Evolutionary conservation across 331 rosid species (phyloP).

Genomic region (Prunus yedoensis): DNA sequence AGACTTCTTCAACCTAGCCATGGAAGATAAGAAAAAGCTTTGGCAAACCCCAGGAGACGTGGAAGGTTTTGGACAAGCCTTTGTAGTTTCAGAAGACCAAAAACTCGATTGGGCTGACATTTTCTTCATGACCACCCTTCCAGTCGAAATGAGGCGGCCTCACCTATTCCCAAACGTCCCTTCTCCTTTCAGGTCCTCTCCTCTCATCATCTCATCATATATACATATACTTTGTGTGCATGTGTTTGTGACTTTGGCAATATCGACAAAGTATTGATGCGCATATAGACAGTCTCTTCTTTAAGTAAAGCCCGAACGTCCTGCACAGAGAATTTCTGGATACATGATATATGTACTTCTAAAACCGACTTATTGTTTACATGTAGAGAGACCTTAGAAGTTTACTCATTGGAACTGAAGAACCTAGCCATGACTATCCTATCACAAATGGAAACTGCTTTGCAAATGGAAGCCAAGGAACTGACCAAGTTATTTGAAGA

Average conservation of each 20-base stretch:
- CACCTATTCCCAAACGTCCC: conserved; percentile 25
- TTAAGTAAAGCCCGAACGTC: too few species aligned
- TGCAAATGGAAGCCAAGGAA: conserved; percentile 18
- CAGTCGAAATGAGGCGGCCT: conserved; percentile 19
- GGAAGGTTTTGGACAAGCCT: conserved; percentile 34
- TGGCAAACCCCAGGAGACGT: conserved; percentile 24
- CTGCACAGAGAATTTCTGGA: too few species aligned
- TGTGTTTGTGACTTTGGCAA: too few species aligned
- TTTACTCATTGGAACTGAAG: conserved; percentile 11
- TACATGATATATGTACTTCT: too few species aligned
- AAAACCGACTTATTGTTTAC: neutral
- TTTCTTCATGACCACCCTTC: conserved; percentile 20
- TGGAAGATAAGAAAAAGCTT: conserved; percentile 21
- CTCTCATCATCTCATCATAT: neutral
- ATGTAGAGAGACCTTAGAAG: conserved; percentile 23
- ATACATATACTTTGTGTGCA: neutral
- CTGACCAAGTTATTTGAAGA: conserved; percentile 17
- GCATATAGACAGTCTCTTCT: too few species aligned
- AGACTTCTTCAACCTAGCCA: conserved; percentile 27
- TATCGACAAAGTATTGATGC: too few species aligned
- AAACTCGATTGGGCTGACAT: conserved; percentile 31
- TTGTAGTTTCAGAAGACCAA: conserved; percentile 32
- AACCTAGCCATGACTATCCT: conserved; percentile 15
- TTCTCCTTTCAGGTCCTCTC: conserved; percentile 21
- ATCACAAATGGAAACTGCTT: conserved; percentile 24